Conservation (phyloP, 169 alveolate species). For the Plasmodium inui region DNA sequence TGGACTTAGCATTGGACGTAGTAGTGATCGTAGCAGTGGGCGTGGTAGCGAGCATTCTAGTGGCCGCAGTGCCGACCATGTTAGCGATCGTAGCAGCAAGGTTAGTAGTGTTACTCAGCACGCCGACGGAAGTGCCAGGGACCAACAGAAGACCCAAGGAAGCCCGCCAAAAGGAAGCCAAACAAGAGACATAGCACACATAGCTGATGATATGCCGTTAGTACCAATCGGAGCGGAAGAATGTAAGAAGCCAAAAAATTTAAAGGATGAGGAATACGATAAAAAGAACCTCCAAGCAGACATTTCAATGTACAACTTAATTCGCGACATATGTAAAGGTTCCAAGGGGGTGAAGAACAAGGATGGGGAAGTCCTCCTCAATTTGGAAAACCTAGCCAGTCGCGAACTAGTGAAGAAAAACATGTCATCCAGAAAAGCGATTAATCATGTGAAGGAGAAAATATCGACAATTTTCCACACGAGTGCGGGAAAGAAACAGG, state of each 20-base stretch:
- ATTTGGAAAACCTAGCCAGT: slow-evolving; percentile 12
- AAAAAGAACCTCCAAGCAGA: not conserved
- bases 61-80: not conserved
- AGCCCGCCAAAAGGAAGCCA: not conserved
- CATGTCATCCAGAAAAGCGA: not conserved
- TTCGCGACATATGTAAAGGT: slow-evolving; percentile 11
- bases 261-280: not conserved
- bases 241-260: not conserved
- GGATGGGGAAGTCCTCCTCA: not conserved
- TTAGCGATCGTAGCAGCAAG: not conserved
- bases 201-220: not conserved
- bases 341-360: not conserved
- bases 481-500: not conserved
- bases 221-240: not conserved
- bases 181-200: not conserved
- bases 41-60: not conserved
- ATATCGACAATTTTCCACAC: not conserved
- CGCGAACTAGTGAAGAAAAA: not conserved
- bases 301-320: slow-evolving; percentile 15
- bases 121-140: not conserved
- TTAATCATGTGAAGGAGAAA: not conserved
- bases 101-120: not conserved
- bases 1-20: not conserved
- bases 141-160: not conserved
- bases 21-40: not conserved